Percentiles rank a stretch among this genome's conserved stretches.
phyloP scores from a whole-genome alignment of 2,329 filamentous ascomycete genomes.

The Monosporascus ibericus region DNA sequence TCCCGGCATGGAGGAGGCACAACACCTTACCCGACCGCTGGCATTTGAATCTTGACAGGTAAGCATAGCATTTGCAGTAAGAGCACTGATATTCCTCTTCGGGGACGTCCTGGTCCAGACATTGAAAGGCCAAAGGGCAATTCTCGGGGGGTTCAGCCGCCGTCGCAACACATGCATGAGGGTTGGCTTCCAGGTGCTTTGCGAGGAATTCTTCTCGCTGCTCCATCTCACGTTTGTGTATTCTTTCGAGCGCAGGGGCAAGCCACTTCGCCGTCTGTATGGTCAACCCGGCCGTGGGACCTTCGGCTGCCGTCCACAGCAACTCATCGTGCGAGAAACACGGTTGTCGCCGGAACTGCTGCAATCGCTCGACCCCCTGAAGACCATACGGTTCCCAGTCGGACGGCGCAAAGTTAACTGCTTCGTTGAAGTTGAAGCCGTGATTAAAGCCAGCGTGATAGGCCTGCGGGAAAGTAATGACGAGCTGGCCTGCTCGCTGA shows the following conservation, averaged over 20 bases:
- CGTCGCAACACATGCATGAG: conserved; percentile 49
- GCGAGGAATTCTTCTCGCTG: conserved; percentile 64
- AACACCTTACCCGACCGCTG: conserved; percentile 72
- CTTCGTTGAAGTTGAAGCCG: conserved; percentile 98
- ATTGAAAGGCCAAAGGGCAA: conserved; percentile 56
- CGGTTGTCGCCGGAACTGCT: conserved; percentile 82
- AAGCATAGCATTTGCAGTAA: conserved; percentile 89
- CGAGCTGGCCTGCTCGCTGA: conserved; percentile 90
- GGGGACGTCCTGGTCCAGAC: conserved; percentile 68
- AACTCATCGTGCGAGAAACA: conserved; percentile 98
- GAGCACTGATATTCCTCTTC: conserved; percentile 92
- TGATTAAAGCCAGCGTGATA: conserved; percentile 99
- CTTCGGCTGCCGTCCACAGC: conserved; percentile 81
- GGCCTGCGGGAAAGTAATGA: conserved; percentile 93
- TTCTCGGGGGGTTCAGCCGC: conserved; percentile 40
- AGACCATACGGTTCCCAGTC: conserved; percentile 96
- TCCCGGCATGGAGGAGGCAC: conserved; percentile 77
- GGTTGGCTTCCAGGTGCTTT: conserved; percentile 51
- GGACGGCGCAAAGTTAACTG: conserved; percentile 90
- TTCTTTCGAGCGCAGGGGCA: conserved; percentile 74
- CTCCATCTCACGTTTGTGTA: conserved; percentile 65
- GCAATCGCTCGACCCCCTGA: conserved; percentile 76
- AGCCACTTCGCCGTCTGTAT: conserved; percentile 96
- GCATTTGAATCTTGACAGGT: conserved; percentile 86
- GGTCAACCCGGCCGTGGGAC: conserved; percentile 58